A percentile compares a stretch with the other conserved stretches of the same genome.
Conservation (phyloP, 2,329 filamentous ascomycete genomes). For the Diaporthe destruens region DNA sequence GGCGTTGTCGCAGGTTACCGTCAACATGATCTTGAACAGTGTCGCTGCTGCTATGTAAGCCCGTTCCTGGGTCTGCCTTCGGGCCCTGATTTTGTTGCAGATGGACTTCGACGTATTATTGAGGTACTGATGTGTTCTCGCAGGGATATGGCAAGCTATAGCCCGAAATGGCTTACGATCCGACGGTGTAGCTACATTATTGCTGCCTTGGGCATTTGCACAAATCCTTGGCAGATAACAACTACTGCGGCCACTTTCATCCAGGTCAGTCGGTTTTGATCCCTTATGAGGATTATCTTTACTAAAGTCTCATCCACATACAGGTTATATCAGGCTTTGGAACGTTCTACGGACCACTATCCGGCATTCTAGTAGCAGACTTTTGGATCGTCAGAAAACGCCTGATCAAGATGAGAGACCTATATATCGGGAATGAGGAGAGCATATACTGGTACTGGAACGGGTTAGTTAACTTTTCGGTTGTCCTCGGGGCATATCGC, state of each 20-base stretch:
- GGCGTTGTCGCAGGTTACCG: slow-evolving; percentile 32
- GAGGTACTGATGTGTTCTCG: neutral
- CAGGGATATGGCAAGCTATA: slow-evolving; percentile 34
- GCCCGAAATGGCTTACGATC: slow-evolving; percentile 35
- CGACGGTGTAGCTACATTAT: slow-evolving; percentile 35
- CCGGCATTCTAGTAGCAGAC: slow-evolving; percentile 43
- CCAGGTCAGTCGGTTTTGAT: neutral
- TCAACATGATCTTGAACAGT: slow-evolving; percentile 37
- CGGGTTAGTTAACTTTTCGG: slow-evolving; percentile 4
- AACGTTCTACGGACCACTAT: slow-evolving; percentile 44
- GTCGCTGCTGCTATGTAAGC: slow-evolving; percentile 34
- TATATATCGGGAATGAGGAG: slow-evolving; percentile 42
- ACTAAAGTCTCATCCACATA: slow-evolving; percentile 17
- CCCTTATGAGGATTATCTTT: too few species aligned
- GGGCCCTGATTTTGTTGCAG: too few species aligned
- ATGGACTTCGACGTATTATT: neutral
- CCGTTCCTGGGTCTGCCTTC: neutral
- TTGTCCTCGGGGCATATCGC: neutral
- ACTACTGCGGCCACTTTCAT: slow-evolving; percentile 37
- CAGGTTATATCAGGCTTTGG: slow-evolving; percentile 44
- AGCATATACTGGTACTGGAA: slow-evolving; percentile 44
- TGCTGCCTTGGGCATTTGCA: slow-evolving; percentile 26
- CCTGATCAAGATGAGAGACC: slow-evolving; percentile 43
- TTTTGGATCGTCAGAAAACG: slow-evolving; percentile 43
- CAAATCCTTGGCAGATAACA: slow-evolving; percentile 39